Base-by-base conservation (phyloP, 768 basidiomycete genomes). In the Phylloporus scabripes region DNA sequence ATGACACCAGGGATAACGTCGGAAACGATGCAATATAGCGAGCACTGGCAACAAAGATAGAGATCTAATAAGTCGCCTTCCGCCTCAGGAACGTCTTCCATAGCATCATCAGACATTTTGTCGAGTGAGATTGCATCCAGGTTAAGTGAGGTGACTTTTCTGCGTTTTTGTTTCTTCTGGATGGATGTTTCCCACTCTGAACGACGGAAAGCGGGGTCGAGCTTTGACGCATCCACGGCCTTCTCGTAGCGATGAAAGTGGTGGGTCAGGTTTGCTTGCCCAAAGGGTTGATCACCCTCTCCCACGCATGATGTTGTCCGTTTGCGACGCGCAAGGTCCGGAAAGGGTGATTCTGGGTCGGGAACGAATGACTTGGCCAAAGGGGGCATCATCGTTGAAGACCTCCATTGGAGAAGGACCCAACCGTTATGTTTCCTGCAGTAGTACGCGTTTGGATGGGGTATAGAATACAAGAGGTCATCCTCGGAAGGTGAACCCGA, bases 31-130 rank as follows among this genome's bases (percentile, higher is more conserved):
- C 83, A 81, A 60, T 84, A 87, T 54, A 85, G 67, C 20, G 82
- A 82, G 64, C 90, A 92, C 60, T 90, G 89, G 60, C 90, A 92
- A 63, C 90, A 92, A 39, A 90, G 71, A 60, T 86, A 92, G 24
- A 91, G 73, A 64, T 92, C 87, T 36, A 92, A 69, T 24, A 86
- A 64, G 50, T 74, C 79, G 20, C 78, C 82, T 55, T 76, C 74
- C 32, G 71, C 70, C 24, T 58, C 56, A 17, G 64, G 53, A 32
- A 50, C 51, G 14, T 71, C 67, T n/a, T 68, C 67, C 50, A 60
- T 66, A 42, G 56, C 52, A 45, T 62, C 70, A 15, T 68, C 69
- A 15, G 56, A 54, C 23, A 63, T 51, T 26, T 52, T 48, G 17
- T 52, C 54, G 33, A 61, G 47, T 18, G 65, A 53, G 9, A 58